Conservation (phyloP, 129 eudicot genomes). For the Lactuca sativa region DNA sequence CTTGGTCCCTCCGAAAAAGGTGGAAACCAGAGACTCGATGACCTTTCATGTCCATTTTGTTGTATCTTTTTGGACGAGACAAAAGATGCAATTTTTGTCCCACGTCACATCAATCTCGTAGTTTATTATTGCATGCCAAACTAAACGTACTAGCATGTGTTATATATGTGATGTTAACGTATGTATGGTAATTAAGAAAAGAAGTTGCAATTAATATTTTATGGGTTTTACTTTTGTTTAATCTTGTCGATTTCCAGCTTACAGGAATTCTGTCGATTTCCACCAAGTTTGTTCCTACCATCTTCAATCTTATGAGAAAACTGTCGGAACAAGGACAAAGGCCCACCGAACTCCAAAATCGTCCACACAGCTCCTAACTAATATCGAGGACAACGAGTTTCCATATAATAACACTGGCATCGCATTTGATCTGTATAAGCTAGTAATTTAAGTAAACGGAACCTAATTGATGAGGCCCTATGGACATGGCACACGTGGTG, state of each 20-base stretch:
- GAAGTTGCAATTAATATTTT: background rate
- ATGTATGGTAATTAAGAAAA: no score
- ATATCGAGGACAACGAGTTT: no score
- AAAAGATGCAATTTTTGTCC: no score
- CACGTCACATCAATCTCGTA: no score
- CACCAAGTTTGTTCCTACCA: slow-evolving; percentile 26
- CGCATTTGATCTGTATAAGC: background rate
- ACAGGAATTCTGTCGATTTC: slow-evolving; percentile 65
- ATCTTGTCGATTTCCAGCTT: slow-evolving; percentile 46
- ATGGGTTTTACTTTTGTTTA: background rate
- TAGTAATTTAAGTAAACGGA: slow-evolving; percentile 8
- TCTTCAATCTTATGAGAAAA: slow-evolving; percentile 28
- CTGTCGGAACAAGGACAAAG: slow-evolving; percentile 27
- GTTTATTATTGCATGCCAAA: no score
- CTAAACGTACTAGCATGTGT: no score
- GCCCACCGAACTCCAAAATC: slow-evolving; percentile 22
- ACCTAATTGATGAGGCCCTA: slow-evolving; percentile 1
- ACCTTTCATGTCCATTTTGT: no score
- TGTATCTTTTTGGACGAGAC: no score
- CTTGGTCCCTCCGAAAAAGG: no score
- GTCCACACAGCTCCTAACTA: slow-evolving; percentile 21
- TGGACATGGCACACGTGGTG: background rate
- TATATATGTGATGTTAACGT: no score
- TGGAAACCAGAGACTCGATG: no score
- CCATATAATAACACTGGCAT: slow-evolving; percentile 1